A percentile compares a stretch with the other conserved stretches of the same genome.
Evolutionary conservation across 805 yeast species (phyloP).

Genomic region (Candida nitratophila): DNA sequence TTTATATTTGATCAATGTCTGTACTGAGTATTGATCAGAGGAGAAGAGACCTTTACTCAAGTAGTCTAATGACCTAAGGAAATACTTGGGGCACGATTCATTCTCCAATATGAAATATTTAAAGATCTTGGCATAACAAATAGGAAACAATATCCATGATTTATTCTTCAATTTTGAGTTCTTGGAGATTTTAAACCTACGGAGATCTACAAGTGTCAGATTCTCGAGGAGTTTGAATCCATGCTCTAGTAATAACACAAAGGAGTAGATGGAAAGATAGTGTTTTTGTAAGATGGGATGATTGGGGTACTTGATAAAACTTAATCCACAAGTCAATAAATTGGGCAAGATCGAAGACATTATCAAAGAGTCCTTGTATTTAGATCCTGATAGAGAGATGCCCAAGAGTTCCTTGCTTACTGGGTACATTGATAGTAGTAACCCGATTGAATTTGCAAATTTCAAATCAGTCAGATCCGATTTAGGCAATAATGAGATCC

Average conservation of each 20-base stretch:
- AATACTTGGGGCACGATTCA: conserved; percentile 12
- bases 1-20: not conserved
- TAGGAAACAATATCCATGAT: conserved; percentile 16
- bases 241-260: conserved; percentile 9
- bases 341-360: conserved; percentile 2
- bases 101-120: conserved; percentile 5
- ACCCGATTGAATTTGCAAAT: conserved; percentile 6
- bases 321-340: conserved; percentile 7
- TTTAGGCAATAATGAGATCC: not conserved
- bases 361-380: not conserved
- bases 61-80: conserved; percentile 6
- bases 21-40: not conserved
- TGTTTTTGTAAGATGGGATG: conserved; percentile 8
- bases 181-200: not conserved
- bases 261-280: conserved; percentile 11
- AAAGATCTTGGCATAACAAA: conserved; percentile 13
- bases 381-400: not conserved
- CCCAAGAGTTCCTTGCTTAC: conserved; percentile 1
- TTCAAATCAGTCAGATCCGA: not conserved
- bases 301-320: conserved; percentile 9
- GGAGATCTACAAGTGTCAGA: not conserved
- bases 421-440: conserved; percentile 10
- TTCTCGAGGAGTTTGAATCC: conserved; percentile 13
- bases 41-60: conserved; percentile 1
- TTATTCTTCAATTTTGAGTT: conserved; percentile 1